phyloP scores from a whole-genome alignment of 495 filamentous ascomycete genomes.

The Penicillium atrosanguineum region DNA sequence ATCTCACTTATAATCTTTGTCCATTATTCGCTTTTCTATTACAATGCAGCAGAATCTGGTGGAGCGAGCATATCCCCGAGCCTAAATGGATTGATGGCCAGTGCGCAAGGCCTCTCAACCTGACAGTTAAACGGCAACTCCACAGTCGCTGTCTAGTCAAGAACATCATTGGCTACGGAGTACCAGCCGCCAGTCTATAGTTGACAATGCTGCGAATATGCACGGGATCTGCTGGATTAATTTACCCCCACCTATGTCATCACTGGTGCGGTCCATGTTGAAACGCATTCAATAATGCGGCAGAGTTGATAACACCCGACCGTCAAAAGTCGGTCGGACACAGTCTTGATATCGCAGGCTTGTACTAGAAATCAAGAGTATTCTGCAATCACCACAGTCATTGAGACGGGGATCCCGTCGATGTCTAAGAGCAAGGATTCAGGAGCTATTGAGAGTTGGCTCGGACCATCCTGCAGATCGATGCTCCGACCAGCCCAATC shows the following conservation, averaged over 20 bases:
- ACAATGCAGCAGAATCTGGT: conserved; percentile 5
- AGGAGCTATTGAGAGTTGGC: conserved; percentile 7
- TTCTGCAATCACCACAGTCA: background rate
- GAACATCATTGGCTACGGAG: background rate
- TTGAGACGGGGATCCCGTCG: conserved; percentile 4
- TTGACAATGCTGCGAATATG: background rate
- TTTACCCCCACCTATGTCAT: background rate
- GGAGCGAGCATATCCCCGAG: conserved; percentile 5
- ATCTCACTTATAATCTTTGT: conserved; percentile 3
- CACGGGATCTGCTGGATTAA: background rate
- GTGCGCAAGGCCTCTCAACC: background rate
- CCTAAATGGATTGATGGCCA: conserved; percentile 5
- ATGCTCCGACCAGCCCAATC: conserved; percentile 7
- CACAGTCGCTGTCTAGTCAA: background rate
- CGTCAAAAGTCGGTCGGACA: background rate
- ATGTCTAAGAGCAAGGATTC: background rate
- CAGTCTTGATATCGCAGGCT: background rate
- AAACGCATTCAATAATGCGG: background rate
- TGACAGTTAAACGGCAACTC: background rate
- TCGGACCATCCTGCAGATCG: conserved; percentile 19
- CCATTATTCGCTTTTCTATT: background rate
- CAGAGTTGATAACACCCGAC: background rate
- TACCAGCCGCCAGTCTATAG: background rate
- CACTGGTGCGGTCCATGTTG: background rate
- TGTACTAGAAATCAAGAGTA: conserved; percentile 39